phyloP scores from a whole-genome alignment of 176 grass and related monocot genomes.

The Oryza nivara region DNA sequence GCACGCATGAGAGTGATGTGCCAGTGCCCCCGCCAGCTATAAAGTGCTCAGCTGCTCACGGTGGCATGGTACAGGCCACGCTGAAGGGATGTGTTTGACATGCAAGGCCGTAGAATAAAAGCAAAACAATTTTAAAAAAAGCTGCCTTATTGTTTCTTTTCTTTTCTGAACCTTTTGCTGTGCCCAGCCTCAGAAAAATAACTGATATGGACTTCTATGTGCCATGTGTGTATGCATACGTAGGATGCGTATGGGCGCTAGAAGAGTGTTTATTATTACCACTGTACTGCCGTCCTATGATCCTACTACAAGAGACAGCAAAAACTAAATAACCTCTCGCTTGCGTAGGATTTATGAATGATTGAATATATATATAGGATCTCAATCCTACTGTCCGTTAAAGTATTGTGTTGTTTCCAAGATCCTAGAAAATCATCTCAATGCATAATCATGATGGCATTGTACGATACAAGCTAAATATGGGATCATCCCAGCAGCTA shows the following conservation, averaged over 20 bases:
- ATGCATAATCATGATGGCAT: background rate
- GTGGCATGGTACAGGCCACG: background rate
- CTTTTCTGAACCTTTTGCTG: background rate
- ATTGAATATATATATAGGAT: slow-evolving; percentile 28
- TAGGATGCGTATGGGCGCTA: background rate
- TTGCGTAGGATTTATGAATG: background rate
- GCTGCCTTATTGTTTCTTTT: background rate
- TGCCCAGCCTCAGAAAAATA: background rate
- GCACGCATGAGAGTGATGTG: background rate
- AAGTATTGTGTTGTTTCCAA: slow-evolving; percentile 42
- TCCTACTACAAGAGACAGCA: slow-evolving; percentile 22
- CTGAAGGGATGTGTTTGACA: background rate
- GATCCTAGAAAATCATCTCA: slow-evolving; percentile 36
- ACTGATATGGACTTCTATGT: background rate
- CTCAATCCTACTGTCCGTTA: slow-evolving; percentile 7
- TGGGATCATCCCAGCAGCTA: background rate
- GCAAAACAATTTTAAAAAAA: background rate
- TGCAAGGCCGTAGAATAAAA: background rate
- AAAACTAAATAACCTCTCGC: background rate
- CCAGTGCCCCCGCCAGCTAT: background rate
- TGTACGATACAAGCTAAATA: background rate
- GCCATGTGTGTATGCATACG: background rate
- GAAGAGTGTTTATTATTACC: background rate
- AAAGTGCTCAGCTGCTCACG: background rate
- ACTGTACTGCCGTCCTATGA: background rate